Conservation (phyloP, 495 filamentous ascomycete species). For the Geoglossum glabrum region DNA sequence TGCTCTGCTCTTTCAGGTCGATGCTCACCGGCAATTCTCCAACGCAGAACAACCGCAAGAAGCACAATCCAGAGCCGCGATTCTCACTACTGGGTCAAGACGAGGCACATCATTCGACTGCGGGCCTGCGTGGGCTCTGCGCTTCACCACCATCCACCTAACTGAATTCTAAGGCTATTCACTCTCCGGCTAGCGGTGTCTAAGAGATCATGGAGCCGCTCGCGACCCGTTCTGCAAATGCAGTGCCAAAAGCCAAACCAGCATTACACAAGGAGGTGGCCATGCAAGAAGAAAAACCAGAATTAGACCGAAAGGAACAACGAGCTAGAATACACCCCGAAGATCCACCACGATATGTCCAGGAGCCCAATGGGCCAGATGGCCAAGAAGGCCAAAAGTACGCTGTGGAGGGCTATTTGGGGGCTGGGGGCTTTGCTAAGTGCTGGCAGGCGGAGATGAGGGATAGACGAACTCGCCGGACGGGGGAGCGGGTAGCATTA, state of each 20-base stretch:
- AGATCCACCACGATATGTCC: slow-evolving; percentile 42
- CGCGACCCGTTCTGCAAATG: not conserved
- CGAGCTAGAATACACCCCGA: slow-evolving; percentile 17
- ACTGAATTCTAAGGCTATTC: not conserved
- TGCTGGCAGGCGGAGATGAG: slow-evolving; percentile 60
- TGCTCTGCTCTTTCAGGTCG: not conserved
- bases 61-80: not conserved
- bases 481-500: slow-evolving; percentile 32
- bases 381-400: slow-evolving; percentile 56
- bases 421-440: slow-evolving; percentile 89
- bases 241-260: not conserved
- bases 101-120: not conserved
- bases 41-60: not conserved
- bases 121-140: not conserved
- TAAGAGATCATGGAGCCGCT: not conserved
- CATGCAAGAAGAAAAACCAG: not conserved
- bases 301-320: not conserved
- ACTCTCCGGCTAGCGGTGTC: too few species aligned
- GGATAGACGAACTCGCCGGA: slow-evolving; percentile 25
- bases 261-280: not conserved
- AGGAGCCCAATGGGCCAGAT: slow-evolving; percentile 41
- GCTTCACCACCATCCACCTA: too few species aligned
- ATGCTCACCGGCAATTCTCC: not conserved
- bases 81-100: not conserved
- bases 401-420: slow-evolving; percentile 61